Evolutionary conservation across 1,139 yeast species (phyloP).

Genomic region (Candida tropicalis): DNA sequence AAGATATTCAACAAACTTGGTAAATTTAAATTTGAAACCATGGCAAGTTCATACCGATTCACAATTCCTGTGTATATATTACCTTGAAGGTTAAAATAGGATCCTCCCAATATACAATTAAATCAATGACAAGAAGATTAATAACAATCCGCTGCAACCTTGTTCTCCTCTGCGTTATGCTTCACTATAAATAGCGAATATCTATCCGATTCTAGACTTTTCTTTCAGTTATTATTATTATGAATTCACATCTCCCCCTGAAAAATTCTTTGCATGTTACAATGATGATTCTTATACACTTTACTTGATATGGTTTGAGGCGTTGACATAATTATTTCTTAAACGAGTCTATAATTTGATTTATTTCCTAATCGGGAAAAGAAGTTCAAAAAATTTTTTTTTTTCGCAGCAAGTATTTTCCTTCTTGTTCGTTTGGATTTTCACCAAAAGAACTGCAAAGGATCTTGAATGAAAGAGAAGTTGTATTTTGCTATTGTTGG

Average conservation of each 20-base stretch:
- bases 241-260: no score
- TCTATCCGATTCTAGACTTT: background rate
- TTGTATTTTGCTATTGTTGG: conserved; percentile 5
- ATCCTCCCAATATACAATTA: no score
- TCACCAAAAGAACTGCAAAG: no score
- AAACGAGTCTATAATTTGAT: conserved; percentile 1
- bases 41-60: conserved; percentile 39
- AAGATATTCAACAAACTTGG: conserved; percentile 14
- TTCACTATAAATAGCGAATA: background rate
- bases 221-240: no score
- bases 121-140: no score
- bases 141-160: background rate
- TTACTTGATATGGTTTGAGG: background rate
- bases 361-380: conserved; percentile 7
- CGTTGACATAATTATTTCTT: background rate
- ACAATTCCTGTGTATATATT: conserved; percentile 33
- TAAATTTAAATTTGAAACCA: conserved; percentile 27
- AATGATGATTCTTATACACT: no score
- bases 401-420: conserved; percentile 5
- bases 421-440: no score
- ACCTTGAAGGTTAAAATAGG: conserved; percentile 9
- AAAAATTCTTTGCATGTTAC: no score
- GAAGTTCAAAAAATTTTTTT: background rate
- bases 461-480: no score
- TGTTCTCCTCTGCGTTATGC: background rate